Conservation (phyloP, 371 early-diverging fungal species). For the Capillidium heterosporum region DNA sequence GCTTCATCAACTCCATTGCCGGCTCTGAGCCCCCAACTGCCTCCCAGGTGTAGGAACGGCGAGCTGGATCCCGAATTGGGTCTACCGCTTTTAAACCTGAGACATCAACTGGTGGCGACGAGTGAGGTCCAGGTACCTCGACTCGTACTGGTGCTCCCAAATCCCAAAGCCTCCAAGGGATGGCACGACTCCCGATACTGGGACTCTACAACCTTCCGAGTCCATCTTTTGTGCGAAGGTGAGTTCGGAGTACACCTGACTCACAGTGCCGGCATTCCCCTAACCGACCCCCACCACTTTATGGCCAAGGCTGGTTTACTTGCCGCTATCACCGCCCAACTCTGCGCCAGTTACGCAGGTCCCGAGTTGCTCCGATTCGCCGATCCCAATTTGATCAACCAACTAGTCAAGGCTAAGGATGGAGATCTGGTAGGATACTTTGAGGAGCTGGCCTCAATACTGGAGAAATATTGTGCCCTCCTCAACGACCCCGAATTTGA, state of each 20-base stretch:
- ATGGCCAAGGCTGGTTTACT: neutral
- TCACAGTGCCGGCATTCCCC: neutral
- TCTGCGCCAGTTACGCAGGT: neutral
- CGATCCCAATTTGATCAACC: neutral
- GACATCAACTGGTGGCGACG: conserved; percentile 1
- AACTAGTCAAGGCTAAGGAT: neutral
- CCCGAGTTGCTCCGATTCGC: neutral
- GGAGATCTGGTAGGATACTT: neutral
- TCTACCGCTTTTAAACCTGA: neutral
- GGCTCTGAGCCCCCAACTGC: neutral
- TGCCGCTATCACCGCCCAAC: neutral
- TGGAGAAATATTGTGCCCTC: neutral
- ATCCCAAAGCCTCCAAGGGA: neutral
- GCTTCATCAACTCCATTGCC: neutral
- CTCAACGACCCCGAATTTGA: neutral
- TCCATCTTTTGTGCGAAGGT: conserved; percentile 5
- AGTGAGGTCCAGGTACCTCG: conserved; percentile 2
- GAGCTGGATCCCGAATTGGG: neutral
- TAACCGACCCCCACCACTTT: neutral
- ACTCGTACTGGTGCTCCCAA: neutral
- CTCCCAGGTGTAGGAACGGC: neutral
- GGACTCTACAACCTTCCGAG: neutral
- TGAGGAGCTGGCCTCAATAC: neutral
- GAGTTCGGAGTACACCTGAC: neutral
- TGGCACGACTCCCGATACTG: neutral